A percentile compares a stretch with the other conserved stretches of the same genome.
phyloP scores from a whole-genome alignment of 1,139 yeast genomes.

The Martiniozyma asiatica region DNA sequence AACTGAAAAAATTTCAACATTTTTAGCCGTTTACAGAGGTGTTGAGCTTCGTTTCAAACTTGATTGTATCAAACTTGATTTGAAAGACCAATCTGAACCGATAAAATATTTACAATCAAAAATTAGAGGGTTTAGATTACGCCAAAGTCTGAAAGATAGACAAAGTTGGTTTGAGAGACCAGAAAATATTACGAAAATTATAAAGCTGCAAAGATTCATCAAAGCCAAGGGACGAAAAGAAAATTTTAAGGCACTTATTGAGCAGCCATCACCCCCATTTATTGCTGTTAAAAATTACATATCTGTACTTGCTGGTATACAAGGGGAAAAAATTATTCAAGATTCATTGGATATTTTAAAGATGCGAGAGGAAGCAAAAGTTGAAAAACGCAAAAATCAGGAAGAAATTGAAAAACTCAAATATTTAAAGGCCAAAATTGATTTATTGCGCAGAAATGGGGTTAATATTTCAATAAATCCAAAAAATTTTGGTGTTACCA shows the following conservation, averaged over 20 bases:
- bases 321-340: slow-evolving; percentile 45
- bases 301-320: slow-evolving; percentile 58
- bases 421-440: slow-evolving; percentile 72
- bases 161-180: slow-evolving; percentile 37
- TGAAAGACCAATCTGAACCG: slow-evolving; percentile 31
- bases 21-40: slow-evolving; percentile 34
- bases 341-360: slow-evolving; percentile 65
- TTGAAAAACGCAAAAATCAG: slow-evolving; percentile 52
- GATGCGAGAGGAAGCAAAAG: slow-evolving; percentile 54
- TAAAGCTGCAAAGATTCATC: slow-evolving; percentile 64
- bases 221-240: slow-evolving; percentile 56
- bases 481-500: no score
- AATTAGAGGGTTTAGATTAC: slow-evolving; percentile 33
- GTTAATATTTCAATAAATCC: slow-evolving; percentile 27
- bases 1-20: slow-evolving; percentile 18
- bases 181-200: slow-evolving; percentile 41
- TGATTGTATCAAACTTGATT: slow-evolving; percentile 40
- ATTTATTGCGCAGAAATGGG: slow-evolving; percentile 65
- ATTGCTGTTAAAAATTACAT: slow-evolving; percentile 70
- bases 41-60: slow-evolving; percentile 38
- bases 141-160: slow-evolving; percentile 29
- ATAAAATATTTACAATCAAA: slow-evolving; percentile 39
- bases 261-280: slow-evolving; percentile 65
- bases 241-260: slow-evolving; percentile 64
- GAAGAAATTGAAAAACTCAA: slow-evolving; percentile 63